These are phyloP conservation scores for Phytophthora foliorum DNA, from an alignment of 352 stramenopile species.

Conservation along the genomic window DNA sequence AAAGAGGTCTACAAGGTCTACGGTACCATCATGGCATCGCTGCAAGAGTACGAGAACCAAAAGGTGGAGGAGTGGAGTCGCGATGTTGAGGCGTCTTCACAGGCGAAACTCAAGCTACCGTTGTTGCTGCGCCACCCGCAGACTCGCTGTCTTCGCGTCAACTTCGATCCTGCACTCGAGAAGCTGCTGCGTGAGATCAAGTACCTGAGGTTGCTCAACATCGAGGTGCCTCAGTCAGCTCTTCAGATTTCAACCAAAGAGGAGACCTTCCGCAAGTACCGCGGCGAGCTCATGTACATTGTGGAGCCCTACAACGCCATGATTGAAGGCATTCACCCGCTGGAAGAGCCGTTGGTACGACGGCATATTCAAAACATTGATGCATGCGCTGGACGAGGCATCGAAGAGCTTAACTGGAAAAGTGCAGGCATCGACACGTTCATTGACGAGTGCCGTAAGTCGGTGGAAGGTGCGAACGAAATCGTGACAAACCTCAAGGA, in stretches of 20 bases:
- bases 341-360: slow-evolving; percentile 97
- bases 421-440: slow-evolving; percentile 94
- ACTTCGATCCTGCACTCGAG: slow-evolving; percentile 98
- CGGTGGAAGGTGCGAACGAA: slow-evolving; percentile 91
- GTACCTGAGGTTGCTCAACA: slow-evolving; percentile 95
- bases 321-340: slow-evolving; percentile 95
- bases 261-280: slow-evolving; percentile 97
- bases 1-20: slow-evolving; percentile 99
- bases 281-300: slow-evolving; percentile 97
- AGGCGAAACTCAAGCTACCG: slow-evolving; percentile 96
- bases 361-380: slow-evolving; percentile 98
- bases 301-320: slow-evolving; percentile 98
- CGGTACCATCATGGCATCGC: slow-evolving; percentile 95
- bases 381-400: slow-evolving; percentile 91
- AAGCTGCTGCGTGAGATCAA: slow-evolving; percentile 98
- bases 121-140: slow-evolving; percentile 93
- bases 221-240: slow-evolving; percentile 95
- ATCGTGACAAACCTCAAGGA: slow-evolving; percentile 97
- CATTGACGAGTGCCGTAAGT: slow-evolving; percentile 93
- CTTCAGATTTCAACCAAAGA: slow-evolving; percentile 96
- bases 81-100: slow-evolving; percentile 95
- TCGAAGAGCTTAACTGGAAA: slow-evolving; percentile 97
- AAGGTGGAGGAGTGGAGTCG: slow-evolving; percentile 97
- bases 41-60: slow-evolving; percentile 97
- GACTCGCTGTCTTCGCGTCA: slow-evolving; percentile 94